These are phyloP conservation scores for Centaurea solstitialis DNA, from an alignment of 129 eudicot species.

Conservation along the genomic window DNA sequence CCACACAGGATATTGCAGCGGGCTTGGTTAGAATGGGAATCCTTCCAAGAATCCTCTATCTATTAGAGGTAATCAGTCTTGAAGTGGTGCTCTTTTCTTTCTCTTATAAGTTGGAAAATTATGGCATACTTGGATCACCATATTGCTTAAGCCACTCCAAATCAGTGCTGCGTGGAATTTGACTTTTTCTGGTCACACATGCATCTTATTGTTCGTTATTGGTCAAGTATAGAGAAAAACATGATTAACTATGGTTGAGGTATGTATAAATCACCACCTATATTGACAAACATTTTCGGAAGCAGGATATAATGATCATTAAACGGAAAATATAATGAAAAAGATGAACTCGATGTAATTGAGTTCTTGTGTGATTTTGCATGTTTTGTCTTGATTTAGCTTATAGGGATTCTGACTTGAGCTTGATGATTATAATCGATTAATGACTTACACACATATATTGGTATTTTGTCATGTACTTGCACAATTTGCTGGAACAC, in stretches of 20 bases:
- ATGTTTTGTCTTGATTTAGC: neutral
- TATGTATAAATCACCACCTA: neutral
- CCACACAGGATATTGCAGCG: slow-evolving; percentile 85
- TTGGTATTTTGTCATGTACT: neutral
- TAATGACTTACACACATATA: neutral
- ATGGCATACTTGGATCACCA: neutral
- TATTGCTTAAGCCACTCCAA: neutral
- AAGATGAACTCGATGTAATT: neutral
- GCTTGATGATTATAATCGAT: neutral
- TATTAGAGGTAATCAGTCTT: slow-evolving; percentile 63
- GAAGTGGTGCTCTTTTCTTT: neutral
- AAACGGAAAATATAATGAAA: neutral
- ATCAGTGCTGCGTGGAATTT: neutral
- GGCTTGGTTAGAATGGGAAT: slow-evolving; percentile 97
- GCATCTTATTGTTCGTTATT: neutral
- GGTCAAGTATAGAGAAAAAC: neutral
- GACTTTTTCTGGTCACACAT: slow-evolving; percentile 5
- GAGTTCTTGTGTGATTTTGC: neutral
- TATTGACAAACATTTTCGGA: neutral
- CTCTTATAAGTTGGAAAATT: neutral
- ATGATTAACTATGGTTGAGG: neutral
- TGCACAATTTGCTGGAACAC: neutral
- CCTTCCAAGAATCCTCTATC: slow-evolving; percentile 71
- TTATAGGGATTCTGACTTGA: neutral
- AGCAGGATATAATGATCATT: neutral